Evolutionary conservation across 768 basidiomycete species (phyloP).

Genomic region (Rhodotorula sphaerocarpa): DNA sequence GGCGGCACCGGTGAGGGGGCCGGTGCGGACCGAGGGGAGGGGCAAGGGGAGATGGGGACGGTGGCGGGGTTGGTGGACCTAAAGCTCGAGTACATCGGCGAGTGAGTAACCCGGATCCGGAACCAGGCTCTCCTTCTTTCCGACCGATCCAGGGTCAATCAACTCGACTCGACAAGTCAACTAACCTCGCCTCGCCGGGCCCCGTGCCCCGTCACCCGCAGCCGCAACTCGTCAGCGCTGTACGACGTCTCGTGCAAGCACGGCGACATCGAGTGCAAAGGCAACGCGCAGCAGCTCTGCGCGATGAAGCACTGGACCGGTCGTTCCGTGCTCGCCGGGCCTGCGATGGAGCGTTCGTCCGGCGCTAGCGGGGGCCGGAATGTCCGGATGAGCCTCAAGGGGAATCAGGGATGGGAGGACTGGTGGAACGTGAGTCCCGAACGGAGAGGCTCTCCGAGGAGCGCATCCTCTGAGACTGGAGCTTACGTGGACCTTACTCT

Average conservation of each 20-base stretch:
- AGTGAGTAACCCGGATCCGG: no score
- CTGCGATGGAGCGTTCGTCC: no score
- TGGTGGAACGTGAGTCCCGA: constrained; percentile 61
- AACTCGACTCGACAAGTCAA: no score
- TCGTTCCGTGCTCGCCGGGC: no score
- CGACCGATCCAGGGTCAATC: no score
- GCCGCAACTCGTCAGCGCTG: constrained; percentile 57
- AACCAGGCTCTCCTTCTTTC: constrained; percentile 8
- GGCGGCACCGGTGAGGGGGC: no score
- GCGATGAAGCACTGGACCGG: constrained; percentile 46
- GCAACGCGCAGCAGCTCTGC: constrained; percentile 83
- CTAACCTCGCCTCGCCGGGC: not conserved
- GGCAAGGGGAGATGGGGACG: constrained; percentile 44
- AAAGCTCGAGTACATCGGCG: constrained; percentile 63
- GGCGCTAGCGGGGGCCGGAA: not conserved
- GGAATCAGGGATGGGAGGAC: constrained; percentile 40
- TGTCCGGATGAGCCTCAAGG: not conserved
- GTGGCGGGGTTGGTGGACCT: constrained; percentile 58
- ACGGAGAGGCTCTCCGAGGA: not conserved
- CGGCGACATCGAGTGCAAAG: constrained; percentile 70
- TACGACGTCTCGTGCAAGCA: constrained; percentile 79
- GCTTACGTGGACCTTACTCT: not conserved
- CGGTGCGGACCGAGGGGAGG: no score
- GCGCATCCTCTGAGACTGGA: no score
- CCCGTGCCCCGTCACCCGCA: constrained; percentile 39